Evolutionary conservation across 2,329 filamentous ascomycete species (phyloP), one percentile per base, ranked within the genome.

Genomic region (Colletotrichum spinosum): DNA sequence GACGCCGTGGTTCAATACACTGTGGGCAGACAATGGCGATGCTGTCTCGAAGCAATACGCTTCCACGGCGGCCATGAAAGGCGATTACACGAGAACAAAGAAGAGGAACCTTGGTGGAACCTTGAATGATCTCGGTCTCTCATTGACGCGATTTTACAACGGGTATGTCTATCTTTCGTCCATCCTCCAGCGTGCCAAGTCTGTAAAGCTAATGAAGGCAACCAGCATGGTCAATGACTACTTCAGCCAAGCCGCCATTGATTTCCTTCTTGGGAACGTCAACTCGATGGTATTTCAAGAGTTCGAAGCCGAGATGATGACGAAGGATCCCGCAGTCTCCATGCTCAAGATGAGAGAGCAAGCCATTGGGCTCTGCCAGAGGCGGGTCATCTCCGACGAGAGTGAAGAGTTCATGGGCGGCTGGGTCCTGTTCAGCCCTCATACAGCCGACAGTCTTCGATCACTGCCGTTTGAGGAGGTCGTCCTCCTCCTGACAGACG

Each of bases 1-100:
- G 60, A 97, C 92, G 6, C 86, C 89, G 50, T 98, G 95, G 94
- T 98, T 98, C 81, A 98, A 99, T 77, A 94, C 88, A 0, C 83
- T 98, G 0, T 99, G 96, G 95, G 96, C 96, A 0, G 96, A 99
- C 75, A 99, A 99, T 70, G 96, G 96, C 12, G 96, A 99, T 76
- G 93, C 94, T 0, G 93, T 98, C 60, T 97, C 93, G 0, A 94
- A 94, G 70, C 95, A 97, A 76, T 99, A 99, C 76, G 94, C 96
- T 1, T 97, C 94, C 9, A 98, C 96, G 0, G 93, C 94, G 2
- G 96, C 96, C 0, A 88, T 99, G 79, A 99, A 99, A 75, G 96
- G 96, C 8, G 96, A 99, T 76, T 99, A 95, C 74, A 99, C 96
- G 1, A 87, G 96, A 49, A 97, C 94, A 3, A 86, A 90, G 62